Base-by-base conservation (phyloP, 1,139 yeast species). In the Debaryomyces robertsiae region DNA sequence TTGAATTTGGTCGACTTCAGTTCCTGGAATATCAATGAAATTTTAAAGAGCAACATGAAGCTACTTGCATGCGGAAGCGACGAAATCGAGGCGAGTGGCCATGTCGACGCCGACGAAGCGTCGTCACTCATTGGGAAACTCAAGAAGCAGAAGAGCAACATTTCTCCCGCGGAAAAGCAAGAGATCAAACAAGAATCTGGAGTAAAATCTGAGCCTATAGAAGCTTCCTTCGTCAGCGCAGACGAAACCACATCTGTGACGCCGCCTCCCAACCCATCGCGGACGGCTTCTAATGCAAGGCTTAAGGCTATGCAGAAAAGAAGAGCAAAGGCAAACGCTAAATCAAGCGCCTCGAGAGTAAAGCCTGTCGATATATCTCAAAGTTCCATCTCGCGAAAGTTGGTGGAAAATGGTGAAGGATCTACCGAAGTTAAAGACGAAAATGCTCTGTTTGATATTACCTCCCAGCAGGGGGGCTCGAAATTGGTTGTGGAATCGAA, bases 281-380 rank as follows among this genome's bases (percentile, higher is more conserved):
- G 65, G 30, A 60, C 65, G 5, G 73, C 68, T 11, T 67, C 75
- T 32, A 84, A 87, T 44, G 96, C 98, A 0, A 75, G 98, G 58
- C 75, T 90, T 67, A 79, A 90, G 48, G 97, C 97, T 3, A 83
- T 93, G 86, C 97, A 96, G 28, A 87, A 88, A 56, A 77, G 98
- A 54, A 82, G 85, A 56, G 96, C 97, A 1, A 90, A 89, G 58
- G 84, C 80, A 43, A 85, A 81, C 48, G 93, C 93, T 9, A 84
- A 83, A 54, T 68, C 80, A 9, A 75, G 75, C 16, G 65, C 79
- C 6, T 68, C 65, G 43, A 82, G 77, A 45, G 55, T 63, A 4
- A 65, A 77, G 53, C 73, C 87, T 0, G 83, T 89, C 0, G 96
- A 91, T 59, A 67, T 89, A 10, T 82, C 95, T 1, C 86, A 86